Evolutionary conservation across 1,284 basidiomycete genomes (phyloP).

Genomic region (Ceratobasidium sp.): DNA sequence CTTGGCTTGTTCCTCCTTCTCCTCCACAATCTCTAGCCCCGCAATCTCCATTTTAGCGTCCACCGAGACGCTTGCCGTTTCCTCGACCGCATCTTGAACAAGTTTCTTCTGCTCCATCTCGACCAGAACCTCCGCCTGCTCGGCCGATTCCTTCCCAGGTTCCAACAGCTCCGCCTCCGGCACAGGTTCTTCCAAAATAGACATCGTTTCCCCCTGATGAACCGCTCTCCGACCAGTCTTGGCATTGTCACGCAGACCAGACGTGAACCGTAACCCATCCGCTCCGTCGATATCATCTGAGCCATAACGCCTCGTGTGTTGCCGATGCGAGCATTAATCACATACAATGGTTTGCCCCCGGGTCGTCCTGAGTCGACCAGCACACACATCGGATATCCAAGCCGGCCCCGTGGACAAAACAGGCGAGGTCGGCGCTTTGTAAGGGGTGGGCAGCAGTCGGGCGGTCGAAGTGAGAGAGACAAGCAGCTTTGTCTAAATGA

Average conservation of each 20-base stretch:
- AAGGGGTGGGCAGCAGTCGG: not conserved
- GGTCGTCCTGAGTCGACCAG: conserved; percentile 40
- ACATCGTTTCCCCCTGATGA: not conserved
- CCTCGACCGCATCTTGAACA: not conserved
- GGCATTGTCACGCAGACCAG: conserved; percentile 30
- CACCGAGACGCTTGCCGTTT: not conserved
- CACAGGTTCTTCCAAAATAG: not conserved
- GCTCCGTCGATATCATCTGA: conserved; percentile 18
- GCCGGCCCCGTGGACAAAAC: not conserved
- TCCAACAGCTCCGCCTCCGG: not conserved
- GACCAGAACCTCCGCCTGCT: not conserved
- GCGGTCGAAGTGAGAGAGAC: not conserved
- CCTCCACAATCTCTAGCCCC: not conserved
- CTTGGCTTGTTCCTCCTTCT: not conserved
- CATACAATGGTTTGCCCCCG: conserved; percentile 41
- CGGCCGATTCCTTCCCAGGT: not conserved
- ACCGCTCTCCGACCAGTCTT: not conserved
- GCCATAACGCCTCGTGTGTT: conserved; percentile 41
- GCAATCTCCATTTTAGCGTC: conserved; percentile 25
- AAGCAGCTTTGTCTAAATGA: not conserved
- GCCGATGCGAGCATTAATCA: conserved; percentile 42
- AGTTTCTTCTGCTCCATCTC: not conserved
- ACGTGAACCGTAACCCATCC: conserved; percentile 30
- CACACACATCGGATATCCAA: conserved; percentile 42
- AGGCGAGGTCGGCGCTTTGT: not conserved